These are phyloP conservation scores for Neofusicoccum umdonicola DNA, from an alignment of 2,329 filamentous ascomycete genomes.

Conservation along the genomic window DNA sequence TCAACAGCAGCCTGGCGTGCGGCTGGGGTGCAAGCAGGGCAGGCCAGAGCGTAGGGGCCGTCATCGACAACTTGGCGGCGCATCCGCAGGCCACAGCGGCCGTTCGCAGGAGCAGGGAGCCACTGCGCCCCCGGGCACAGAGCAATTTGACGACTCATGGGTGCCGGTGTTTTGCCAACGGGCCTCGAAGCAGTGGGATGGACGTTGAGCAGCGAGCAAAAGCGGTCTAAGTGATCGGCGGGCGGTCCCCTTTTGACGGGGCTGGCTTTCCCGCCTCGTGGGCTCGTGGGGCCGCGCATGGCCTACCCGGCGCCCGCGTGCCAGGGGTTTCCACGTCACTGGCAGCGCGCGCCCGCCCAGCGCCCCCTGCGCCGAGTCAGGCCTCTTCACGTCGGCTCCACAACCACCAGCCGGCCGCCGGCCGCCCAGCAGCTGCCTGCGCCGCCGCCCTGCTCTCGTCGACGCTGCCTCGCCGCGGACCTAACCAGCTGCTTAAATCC, in stretches of 20 bases:
- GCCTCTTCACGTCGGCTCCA: neutral
- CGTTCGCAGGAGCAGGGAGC: neutral
- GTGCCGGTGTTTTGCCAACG: neutral
- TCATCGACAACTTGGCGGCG: slow-evolving; percentile 6
- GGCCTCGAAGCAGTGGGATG: neutral
- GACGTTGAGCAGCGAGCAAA: neutral
- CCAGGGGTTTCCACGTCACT: neutral
- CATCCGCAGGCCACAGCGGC: neutral
- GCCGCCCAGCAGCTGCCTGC: neutral
- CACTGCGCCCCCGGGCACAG: too few relatives aligned
- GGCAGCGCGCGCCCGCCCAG: neutral
- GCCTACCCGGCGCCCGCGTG: neutral
- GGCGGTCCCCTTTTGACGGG: neutral
- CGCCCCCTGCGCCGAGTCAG: slow-evolving; percentile 4
- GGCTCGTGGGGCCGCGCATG: neutral
- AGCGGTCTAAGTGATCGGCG: neutral
- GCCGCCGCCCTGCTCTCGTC: neutral
- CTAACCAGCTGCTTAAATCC: neutral
- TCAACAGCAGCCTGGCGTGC: neutral
- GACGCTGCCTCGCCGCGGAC: neutral
- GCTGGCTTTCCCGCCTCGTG: neutral
- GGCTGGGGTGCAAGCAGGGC: neutral
- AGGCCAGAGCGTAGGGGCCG: neutral
- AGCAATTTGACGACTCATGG: slow-evolving; percentile 1
- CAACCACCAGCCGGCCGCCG: neutral